phyloP scores from a whole-genome alignment of 2,329 filamentous ascomycete species.

The Alternaria dauci region DNA sequence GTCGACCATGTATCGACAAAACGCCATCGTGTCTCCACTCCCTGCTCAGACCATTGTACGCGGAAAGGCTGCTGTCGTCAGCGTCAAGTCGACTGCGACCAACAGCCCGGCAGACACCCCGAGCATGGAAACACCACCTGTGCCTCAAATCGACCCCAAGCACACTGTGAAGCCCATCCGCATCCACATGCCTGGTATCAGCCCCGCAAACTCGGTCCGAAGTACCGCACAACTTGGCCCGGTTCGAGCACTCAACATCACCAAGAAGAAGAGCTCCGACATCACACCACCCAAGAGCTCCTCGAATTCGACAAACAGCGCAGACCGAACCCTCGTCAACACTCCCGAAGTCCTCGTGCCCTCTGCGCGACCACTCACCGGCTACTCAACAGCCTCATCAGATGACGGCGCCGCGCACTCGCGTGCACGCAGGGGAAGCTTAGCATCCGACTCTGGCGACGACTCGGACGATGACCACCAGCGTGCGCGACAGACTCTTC shows the following conservation, averaged over 20 bases:
- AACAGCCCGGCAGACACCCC: constrained; percentile 61
- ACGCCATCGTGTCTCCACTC: constrained; percentile 79
- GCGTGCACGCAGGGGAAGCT: constrained; percentile 40
- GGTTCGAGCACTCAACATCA: constrained; percentile 57
- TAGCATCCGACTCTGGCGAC: constrained; percentile 45
- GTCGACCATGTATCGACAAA: constrained; percentile 92
- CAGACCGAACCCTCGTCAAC: constrained; percentile 34
- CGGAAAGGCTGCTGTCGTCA: constrained; percentile 90
- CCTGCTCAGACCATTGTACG: constrained; percentile 87
- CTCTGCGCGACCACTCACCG: constrained; percentile 40
- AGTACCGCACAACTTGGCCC: constrained; percentile 53
- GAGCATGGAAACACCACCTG: constrained; percentile 68
- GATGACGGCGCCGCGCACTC: constrained; percentile 45
- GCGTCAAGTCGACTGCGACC: constrained; percentile 76
- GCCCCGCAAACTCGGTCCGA: constrained; percentile 48
- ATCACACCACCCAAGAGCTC: constrained; percentile 42
- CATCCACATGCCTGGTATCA: constrained; percentile 55
- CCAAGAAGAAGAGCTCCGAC: constrained; percentile 47
- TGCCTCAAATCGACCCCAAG: constrained; percentile 74
- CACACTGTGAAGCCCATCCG: constrained; percentile 45
- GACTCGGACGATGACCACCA: constrained; percentile 44
- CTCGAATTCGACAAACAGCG: constrained; percentile 25
- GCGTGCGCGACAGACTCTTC: constrained; percentile 42
- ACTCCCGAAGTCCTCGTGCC: constrained; percentile 37
- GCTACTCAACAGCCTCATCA: constrained; percentile 42